A percentile compares a stretch with the other conserved stretches of the same genome.
phyloP scores from a whole-genome alignment of 331 rosid species.

The Saraca asoca region DNA sequence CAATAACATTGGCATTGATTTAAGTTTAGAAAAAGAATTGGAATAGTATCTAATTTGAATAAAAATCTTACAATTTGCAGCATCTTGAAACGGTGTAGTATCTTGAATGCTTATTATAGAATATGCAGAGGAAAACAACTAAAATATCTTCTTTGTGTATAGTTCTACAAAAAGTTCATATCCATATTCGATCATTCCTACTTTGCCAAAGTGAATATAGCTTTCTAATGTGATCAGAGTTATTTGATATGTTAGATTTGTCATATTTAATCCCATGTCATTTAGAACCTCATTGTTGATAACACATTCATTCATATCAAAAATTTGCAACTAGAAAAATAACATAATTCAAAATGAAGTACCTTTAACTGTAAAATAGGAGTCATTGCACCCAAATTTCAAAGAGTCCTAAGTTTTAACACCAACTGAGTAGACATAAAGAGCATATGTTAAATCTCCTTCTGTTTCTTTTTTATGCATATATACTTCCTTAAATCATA shows the following conservation, averaged over 20 bases:
- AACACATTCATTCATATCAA: neutral
- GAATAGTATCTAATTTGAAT: conserved; percentile 12
- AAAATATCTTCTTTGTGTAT: conserved; percentile 51
- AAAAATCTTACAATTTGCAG: conserved; percentile 64
- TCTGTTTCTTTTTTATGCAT: neutral
- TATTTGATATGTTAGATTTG: neutral
- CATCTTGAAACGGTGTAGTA: conserved; percentile 64
- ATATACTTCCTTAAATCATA: too few species aligned
- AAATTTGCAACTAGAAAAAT: conserved; percentile 1
- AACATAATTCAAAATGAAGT: neutral
- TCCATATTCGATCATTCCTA: conserved; percentile 1
- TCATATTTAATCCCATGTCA: neutral
- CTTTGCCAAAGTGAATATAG: neutral
- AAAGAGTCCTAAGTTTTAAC: neutral
- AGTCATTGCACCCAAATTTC: neutral
- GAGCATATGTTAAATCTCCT: neutral
- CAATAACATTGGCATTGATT: conserved; percentile 1
- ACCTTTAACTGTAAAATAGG: neutral
- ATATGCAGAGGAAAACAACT: conserved; percentile 75
- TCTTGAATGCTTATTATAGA: conserved; percentile 77
- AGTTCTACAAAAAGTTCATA: conserved; percentile 44
- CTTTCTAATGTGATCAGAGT: neutral
- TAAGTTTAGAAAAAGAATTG: conserved; percentile 5
- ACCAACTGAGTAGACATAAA: neutral
- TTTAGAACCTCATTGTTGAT: too few species aligned